Base-by-base conservation (phyloP, 2,329 filamentous ascomycete genomes). In the Verticillium dahliae region DNA sequence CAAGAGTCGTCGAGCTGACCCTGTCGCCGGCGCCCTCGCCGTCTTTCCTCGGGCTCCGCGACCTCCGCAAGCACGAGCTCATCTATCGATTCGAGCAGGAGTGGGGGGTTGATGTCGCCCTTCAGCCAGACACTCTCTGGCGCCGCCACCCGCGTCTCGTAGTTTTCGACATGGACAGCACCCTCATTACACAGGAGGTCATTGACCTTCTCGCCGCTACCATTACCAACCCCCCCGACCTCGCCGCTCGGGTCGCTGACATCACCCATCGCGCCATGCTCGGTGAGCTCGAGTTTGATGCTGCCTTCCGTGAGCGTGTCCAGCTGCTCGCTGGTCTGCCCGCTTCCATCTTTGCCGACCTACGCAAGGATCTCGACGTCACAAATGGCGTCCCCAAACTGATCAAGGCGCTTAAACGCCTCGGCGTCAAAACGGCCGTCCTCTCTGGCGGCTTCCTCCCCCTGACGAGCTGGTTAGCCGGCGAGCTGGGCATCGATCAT, bases 151-250 rank as follows among this genome's bases (percentile, higher is more conserved):
- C 93, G 67, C 86, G 94, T 9, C 81, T 98, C 11, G 92, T 94
- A 3, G 91, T 97, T 37, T 99, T 99, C 71, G 95, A 99, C 75
- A 99, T 99, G 95, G 95, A 99, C 78, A 95, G 90, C 74, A 99
- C 95, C 0, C 84, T 99, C 63, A 98, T 99, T 73, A 90, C 94
- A 60, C 93, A 99, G 74, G 95, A 99, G 78, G 93, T 97, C 63
- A 98, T 99, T 72, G 95, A 99, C 74, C 88, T 98, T 69, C 88
- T 99, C 61, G 95, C 95, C 4, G 87, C 90, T 60, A 90, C 90
- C 41, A 86, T 97, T 69, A 80, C 77, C 57, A 78, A 90, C 75
- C 78, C 83, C 71, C 76, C 84, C 2, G 91, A 92, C 59, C 84
- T 96, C n/a, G 87, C 91, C 68, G 87, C 87, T 60, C 81, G 90